Evolutionary conservation across 1,139 yeast genomes (phyloP), one percentile per base, ranked within the genome.

Genomic region (Taiozyma onychis): DNA sequence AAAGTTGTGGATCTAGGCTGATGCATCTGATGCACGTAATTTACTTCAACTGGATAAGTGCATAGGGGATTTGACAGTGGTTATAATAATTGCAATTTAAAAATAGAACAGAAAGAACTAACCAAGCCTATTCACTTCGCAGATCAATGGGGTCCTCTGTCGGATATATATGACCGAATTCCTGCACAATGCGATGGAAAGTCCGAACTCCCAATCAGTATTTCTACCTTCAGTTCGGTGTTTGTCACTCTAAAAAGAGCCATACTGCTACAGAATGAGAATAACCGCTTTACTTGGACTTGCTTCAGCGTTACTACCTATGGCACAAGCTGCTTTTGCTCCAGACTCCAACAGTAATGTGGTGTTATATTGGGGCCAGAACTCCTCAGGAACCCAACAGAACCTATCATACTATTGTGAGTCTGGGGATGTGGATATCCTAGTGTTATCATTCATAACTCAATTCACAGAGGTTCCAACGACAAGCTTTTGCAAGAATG

Each of bases 341-440:
- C 69, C 76, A 13, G 51, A 67, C 28, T 67, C 80, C 35, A 73
- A 78, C 49, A 67, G 77, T 46, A 86, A 87, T 58, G 81, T 88
- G 45, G 96, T 85, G 30, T 77, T 88, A 16, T 86, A 86, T 66
- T 87, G 95, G 95, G 95, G 95, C 26, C 95, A 87, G 66, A 79
- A 81, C 57, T 77, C 88, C 16, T 79, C 78, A 21, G 49, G 49
- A 2, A 55, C 52, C 30, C 89, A 84, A 59, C 68, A 77, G 45
- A 63, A 74, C 30, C 73, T 88, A 50, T 66, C 80, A 14, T 67
- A 71, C 54, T 85, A 86, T 67, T 88, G 95, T 71, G 72, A 75
- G 44, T 73, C 77, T 34, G 76, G 75, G 51, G 67, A 78, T 18
- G 81, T 80, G 34, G 93, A 86, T 60, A 80, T 85, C 47, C 72